Evolutionary conservation across 148 eudicot species (phyloP).

Genomic region (Persicaria maculosa): DNA sequence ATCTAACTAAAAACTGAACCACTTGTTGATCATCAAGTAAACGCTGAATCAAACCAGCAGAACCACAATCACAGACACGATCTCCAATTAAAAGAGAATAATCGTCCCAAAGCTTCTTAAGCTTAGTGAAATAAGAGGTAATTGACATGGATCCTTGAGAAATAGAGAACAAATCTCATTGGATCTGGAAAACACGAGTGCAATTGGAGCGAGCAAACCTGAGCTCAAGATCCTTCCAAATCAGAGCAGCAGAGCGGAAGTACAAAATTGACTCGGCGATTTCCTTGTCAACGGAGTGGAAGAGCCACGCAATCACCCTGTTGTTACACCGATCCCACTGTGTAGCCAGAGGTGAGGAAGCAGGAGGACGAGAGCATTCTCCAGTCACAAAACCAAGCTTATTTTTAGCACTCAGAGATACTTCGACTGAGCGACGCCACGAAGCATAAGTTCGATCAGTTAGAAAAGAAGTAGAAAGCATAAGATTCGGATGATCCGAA

Average conservation of each 20-base stretch:
- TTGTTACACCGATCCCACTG: background rate
- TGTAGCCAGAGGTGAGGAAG: background rate
- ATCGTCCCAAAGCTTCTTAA: too few relatives aligned
- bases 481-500: background rate
- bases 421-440: background rate
- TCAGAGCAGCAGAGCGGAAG: background rate
- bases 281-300: background rate
- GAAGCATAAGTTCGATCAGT: background rate
- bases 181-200: too few relatives aligned
- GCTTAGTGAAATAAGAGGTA: too few relatives aligned
- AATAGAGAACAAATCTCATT: too few relatives aligned
- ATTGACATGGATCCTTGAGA: too few relatives aligned
- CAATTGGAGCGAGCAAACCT: too few relatives aligned
- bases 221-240: background rate
- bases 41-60: too few relatives aligned
- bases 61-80: too few relatives aligned
- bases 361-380: background rate
- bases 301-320: background rate
- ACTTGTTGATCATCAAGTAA: too few relatives aligned
- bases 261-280: background rate
- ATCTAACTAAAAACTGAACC: too few relatives aligned
- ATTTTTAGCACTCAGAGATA: background rate
- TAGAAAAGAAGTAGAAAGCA: background rate
- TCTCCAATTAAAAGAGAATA: too few relatives aligned
- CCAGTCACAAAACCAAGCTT: background rate